These are phyloP conservation scores for Oryza officinalis DNA, from an alignment of 176 grass and related monocot genomes.

Conservation along the genomic window DNA sequence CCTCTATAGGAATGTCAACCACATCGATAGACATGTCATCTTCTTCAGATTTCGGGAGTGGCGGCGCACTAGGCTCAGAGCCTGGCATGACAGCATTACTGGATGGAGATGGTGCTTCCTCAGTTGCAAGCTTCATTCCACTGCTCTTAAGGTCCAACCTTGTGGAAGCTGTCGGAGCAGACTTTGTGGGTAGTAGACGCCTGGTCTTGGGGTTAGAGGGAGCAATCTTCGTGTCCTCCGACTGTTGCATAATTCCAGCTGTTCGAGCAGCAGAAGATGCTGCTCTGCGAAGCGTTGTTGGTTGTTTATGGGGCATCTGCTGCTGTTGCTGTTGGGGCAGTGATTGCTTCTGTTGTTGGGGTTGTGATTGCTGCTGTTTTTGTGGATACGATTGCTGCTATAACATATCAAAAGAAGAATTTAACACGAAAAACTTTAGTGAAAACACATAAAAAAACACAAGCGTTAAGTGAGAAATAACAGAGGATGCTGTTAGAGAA, in stretches of 20 bases:
- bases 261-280: slow-evolving; percentile 7
- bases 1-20: not conserved
- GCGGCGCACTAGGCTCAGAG: slow-evolving; percentile 7
- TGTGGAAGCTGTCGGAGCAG: slow-evolving; percentile 14
- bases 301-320: slow-evolving; percentile 24
- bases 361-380: not conserved
- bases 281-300: slow-evolving; percentile 14
- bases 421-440: not conserved
- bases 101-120: not conserved
- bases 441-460: not conserved
- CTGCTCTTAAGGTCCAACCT: slow-evolving; percentile 9
- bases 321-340: not conserved
- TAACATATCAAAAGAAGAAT: not conserved
- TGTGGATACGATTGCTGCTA: not conserved
- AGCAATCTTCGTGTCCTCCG: slow-evolving; percentile 1
- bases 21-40: slow-evolving; percentile 31
- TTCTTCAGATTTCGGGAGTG: slow-evolving; percentile 6
- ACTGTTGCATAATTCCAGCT: slow-evolving; percentile 24
- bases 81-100: not conserved
- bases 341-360: not conserved
- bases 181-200: slow-evolving; percentile 17
- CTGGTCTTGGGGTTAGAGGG: slow-evolving; percentile 25
- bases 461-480: not conserved
- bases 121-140: not conserved
- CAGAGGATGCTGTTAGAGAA: not conserved